Percentiles rank a stretch among this genome's conserved stretches.
Conservation (phyloP, 2,329 filamentous ascomycete species). For the Acrodontium crateriforme region DNA sequence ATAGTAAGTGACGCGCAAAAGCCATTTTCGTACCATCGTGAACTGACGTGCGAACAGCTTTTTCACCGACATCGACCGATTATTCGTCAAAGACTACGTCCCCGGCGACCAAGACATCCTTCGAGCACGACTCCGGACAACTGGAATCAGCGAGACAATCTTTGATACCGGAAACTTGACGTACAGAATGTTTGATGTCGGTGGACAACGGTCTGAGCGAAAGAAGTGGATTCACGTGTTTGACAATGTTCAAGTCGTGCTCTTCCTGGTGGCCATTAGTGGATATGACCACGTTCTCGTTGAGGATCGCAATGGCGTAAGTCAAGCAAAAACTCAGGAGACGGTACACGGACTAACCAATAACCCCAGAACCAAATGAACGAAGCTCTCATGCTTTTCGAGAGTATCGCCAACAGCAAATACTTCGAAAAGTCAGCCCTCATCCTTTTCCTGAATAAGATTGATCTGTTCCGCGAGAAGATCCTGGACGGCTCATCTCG, state of each 20-base stretch:
- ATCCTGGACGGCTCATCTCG: conserved; percentile 31
- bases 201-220: conserved; percentile 85
- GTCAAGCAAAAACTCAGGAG: conserved; percentile 22
- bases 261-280: conserved; percentile 90
- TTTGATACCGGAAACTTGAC: conserved; percentile 92
- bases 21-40: background rate
- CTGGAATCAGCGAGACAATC: conserved; percentile 90
- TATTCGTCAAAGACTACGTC: conserved; percentile 58
- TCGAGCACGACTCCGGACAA: conserved; percentile 95
- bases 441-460: conserved; percentile 41
- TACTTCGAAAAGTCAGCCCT: conserved; percentile 39
- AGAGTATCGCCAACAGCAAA: conserved; percentile 38
- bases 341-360: background rate
- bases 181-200: conserved; percentile 95
- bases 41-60: conserved; percentile 47
- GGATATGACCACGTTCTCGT: conserved; percentile 94
- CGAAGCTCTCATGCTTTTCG: conserved; percentile 40
- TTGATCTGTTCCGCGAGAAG: conserved; percentile 39
- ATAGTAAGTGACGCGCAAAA: conserved; percentile 52
- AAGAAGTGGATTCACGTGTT: conserved; percentile 99
- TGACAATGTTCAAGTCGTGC: conserved; percentile 79
- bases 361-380: conserved; percentile 39
- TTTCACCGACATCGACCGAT: conserved; percentile 52
- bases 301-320: conserved; percentile 88
- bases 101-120: conserved; percentile 91